Percentiles rank a stretch among this genome's conserved stretches.
phyloP scores from a whole-genome alignment of 2,329 filamentous ascomycete genomes.

The Cephalotrichum gorgonifer region DNA sequence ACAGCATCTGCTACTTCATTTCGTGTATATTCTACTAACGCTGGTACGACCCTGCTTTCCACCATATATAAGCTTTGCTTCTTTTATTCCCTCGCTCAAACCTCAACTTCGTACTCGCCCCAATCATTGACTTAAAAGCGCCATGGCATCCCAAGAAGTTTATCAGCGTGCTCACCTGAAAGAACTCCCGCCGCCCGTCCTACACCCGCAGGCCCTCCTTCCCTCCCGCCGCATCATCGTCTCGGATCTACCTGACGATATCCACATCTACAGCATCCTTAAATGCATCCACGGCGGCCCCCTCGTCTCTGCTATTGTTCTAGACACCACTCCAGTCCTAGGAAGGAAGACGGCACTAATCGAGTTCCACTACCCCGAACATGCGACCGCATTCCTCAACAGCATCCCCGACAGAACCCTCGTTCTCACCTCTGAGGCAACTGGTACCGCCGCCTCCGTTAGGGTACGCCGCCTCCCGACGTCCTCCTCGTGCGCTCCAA shows the following conservation, averaged over 20 bases:
- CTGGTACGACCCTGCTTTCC: no score
- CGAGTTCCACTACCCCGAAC: not conserved
- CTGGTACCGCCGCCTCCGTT: not conserved
- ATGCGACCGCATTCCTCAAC: not conserved
- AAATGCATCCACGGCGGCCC: not conserved
- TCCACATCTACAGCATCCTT: not conserved
- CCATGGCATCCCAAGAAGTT: not conserved
- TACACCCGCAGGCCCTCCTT: not conserved
- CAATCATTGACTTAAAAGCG: no score
- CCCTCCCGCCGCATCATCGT: conserved; percentile 1
- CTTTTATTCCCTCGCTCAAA: no score
- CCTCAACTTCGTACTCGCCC: no score
- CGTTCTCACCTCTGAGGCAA: not conserved
- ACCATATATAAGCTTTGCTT: no score
- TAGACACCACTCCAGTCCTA: not conserved
- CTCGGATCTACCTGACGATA: not conserved
- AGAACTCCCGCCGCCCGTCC: not conserved
- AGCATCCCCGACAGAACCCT: not conserved
- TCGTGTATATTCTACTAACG: no score
- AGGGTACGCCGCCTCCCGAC: not conserved
- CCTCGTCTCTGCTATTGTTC: not conserved
- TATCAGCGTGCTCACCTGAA: not conserved
- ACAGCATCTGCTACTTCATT: no score
- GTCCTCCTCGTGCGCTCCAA: not conserved
- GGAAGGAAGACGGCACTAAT: not conserved